Evolutionary conservation across 108 stramenopile genomes (phyloP).

Genomic region (Thalassiosira profunda): DNA sequence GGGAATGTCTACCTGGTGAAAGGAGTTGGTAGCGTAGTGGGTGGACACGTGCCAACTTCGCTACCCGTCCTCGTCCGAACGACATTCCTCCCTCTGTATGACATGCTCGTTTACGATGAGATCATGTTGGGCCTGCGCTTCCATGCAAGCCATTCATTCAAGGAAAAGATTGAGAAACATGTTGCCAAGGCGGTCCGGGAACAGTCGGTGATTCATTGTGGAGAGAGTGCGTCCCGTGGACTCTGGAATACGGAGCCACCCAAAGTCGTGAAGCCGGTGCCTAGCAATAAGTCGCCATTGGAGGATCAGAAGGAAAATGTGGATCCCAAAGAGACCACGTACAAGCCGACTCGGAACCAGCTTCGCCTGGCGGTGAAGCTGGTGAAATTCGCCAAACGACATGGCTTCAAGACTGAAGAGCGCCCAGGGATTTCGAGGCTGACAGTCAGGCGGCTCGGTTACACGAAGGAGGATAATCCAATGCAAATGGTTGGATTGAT

Average conservation of each 20-base stretch:
- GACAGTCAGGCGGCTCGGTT: conserved; percentile 7
- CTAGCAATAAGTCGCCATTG: too few relatives aligned
- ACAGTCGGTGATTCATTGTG: conserved; percentile 10
- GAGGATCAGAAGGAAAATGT: not conserved
- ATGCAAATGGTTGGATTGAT: not conserved
- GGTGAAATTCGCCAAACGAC: conserved; percentile 2
- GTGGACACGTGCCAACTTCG: not conserved
- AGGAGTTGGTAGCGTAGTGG: conserved; percentile 14
- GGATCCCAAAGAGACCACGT: not conserved
- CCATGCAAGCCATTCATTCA: not conserved
- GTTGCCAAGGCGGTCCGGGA: conserved; percentile 9
- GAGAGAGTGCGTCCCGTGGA: conserved; percentile 8
- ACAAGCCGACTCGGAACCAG: not conserved
- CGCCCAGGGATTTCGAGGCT: not conserved
- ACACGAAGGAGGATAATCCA: conserved; percentile 10
- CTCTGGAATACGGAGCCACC: conserved; percentile 27
- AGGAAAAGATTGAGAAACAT: conserved; percentile 10
- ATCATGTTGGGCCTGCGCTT: not conserved
- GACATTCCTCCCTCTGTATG: conserved; percentile 19
- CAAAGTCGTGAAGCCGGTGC: not conserved
- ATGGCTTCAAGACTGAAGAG: conserved; percentile 5
- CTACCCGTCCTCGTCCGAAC: conserved; percentile 11
- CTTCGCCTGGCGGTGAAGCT: conserved; percentile 10
- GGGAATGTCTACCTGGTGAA: conserved; percentile 22
- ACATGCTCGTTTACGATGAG: conserved; percentile 28